Percentiles rank a stretch among this genome's conserved stretches.
These are phyloP conservation scores for Hyaloscypha finlandica DNA, from an alignment of 495 filamentous ascomycete species.

Conservation along the genomic window DNA sequence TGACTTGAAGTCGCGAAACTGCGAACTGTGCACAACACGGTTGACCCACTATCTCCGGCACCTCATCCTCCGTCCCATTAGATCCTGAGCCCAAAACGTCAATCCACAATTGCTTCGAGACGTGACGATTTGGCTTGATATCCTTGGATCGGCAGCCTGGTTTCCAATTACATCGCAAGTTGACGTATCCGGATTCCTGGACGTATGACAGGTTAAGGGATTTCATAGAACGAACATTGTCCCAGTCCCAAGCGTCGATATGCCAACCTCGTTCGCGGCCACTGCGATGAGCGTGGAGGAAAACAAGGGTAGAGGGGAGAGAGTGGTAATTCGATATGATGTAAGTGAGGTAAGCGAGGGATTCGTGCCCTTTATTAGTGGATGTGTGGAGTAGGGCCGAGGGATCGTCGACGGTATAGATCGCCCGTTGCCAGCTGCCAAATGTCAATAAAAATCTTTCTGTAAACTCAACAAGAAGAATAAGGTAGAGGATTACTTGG, in stretches of 20 bases:
- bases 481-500: not conserved
- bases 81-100: not conserved
- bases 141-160: not conserved
- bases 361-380: not conserved
- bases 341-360: not conserved
- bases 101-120: not conserved
- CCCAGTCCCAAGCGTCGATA: not conserved
- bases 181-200: not conserved
- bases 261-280: not conserved
- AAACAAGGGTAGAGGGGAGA: not conserved
- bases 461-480: not conserved
- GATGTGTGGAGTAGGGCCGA: not conserved
- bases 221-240: not conserved
- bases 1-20: not conserved
- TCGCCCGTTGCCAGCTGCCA: not conserved
- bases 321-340: not conserved
- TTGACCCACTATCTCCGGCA: not conserved
- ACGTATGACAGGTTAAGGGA: not conserved
- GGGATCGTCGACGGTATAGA: not conserved
- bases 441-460: not conserved
- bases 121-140: not conserved
- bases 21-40: not conserved
- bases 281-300: not conserved
- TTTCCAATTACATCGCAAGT: not conserved
- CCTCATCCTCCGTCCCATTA: not conserved